A percentile compares a stretch with the other conserved stretches of the same genome.
phyloP scores from a whole-genome alignment of 257 asterid genomes.

The Rehmannia glutinosa region DNA sequence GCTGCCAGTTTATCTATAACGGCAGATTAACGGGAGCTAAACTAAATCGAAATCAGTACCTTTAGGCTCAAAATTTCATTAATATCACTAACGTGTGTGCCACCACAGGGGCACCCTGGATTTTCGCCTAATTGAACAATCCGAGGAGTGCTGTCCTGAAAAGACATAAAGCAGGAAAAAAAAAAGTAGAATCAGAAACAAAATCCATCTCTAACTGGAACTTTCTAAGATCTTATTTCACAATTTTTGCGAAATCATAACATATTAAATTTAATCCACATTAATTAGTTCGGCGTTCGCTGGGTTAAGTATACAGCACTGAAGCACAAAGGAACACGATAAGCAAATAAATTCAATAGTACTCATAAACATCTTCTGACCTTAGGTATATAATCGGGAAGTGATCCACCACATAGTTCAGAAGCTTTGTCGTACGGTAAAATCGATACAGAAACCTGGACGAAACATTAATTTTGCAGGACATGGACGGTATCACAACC shows the following conservation, averaged over 20 bases:
- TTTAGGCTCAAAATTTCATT: slow-evolving; percentile 55
- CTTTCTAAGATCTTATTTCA: too few relatives aligned
- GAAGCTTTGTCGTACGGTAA: slow-evolving; percentile 63
- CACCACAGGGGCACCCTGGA: slow-evolving; percentile 90
- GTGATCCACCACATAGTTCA: slow-evolving; percentile 71
- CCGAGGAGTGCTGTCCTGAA: slow-evolving; percentile 77
- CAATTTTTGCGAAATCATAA: too few relatives aligned
- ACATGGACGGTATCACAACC: background rate
- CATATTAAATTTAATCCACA: too few relatives aligned
- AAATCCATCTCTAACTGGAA: too few relatives aligned
- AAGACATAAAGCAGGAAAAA: background rate
- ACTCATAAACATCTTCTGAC: slow-evolving; percentile 26
- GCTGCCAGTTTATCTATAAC: background rate
- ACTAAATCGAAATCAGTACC: slow-evolving; percentile 32
- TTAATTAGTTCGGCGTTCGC: too few relatives aligned
- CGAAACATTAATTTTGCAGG: background rate
- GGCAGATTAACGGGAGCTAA: background rate
- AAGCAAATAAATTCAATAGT: background rate
- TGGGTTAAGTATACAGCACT: too few relatives aligned
- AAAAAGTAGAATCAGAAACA: background rate
- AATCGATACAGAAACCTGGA: slow-evolving; percentile 58
- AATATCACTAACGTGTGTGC: slow-evolving; percentile 71
- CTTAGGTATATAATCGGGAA: slow-evolving; percentile 77
- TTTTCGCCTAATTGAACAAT: slow-evolving; percentile 60
- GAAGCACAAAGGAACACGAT: background rate